phyloP scores from a whole-genome alignment of 768 basidiomycete genomes.

The Lentinula edodes region DNA sequence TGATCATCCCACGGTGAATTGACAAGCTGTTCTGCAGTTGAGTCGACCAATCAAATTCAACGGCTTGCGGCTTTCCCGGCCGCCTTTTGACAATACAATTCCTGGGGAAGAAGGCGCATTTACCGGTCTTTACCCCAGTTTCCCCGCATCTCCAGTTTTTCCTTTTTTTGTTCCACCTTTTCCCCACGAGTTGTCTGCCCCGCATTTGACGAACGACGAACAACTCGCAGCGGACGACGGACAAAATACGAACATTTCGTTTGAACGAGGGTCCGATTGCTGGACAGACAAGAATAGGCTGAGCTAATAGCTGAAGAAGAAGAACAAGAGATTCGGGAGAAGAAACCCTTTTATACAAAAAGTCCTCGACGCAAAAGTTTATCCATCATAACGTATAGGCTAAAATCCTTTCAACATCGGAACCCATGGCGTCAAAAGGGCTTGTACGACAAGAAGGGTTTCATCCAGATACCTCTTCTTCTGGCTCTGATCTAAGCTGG shows the following conservation, averaged over 20 bases:
- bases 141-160: not conserved
- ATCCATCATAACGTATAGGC: not conserved
- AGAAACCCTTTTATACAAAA: no score
- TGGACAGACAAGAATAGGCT: not conserved
- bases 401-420: no score
- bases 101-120: not conserved
- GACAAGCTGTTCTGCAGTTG: not conserved
- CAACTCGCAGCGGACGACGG: no score
- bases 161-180: not conserved
- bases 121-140: not conserved
- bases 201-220: no score
- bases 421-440: not conserved
- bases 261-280: not conserved
- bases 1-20: not conserved
- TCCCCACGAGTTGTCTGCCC: not conserved
- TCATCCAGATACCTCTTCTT: slow-evolving; percentile 25
- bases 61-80: not conserved
- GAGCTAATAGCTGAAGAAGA: no score
- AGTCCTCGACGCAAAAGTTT: no score
- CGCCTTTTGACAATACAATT: no score
- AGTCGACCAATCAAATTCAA: not conserved
- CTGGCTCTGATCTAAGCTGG: slow-evolving; percentile 15
- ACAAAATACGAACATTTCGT: no score
- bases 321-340: no score
- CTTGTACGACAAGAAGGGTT: slow-evolving; percentile 68